phyloP scores from a whole-genome alignment of 1,284 basidiomycete genomes.

The Trametes pubescens region DNA sequence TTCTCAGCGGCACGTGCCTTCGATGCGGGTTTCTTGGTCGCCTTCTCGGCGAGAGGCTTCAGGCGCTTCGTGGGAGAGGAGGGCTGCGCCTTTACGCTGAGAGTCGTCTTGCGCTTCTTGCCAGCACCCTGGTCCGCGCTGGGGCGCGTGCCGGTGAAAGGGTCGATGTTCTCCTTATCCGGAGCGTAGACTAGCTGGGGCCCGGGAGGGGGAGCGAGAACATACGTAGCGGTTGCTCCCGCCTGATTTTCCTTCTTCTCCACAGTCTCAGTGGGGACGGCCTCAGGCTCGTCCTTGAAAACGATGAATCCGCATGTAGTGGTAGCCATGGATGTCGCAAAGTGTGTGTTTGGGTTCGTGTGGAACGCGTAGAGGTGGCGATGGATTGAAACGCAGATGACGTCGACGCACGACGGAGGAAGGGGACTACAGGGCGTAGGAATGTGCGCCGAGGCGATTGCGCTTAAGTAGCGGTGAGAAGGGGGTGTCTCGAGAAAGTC shows the following conservation, averaged over 20 bases:
- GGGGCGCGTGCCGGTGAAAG: conserved; percentile 69
- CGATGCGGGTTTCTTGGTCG: conserved; percentile 29
- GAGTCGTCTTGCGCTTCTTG: conserved; percentile 72
- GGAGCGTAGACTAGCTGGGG: conserved; percentile 47
- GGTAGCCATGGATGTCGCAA: conserved; percentile 45
- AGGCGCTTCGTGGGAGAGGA: conserved; percentile 55
- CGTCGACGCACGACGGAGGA: conserved; percentile 22
- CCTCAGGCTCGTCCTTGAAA: conserved; percentile 59
- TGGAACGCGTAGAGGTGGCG: conserved; percentile 4
- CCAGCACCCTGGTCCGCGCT: conserved; percentile 44
- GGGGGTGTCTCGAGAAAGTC: conserved; percentile 17
- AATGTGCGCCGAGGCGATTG: background rate
- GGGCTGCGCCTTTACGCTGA: conserved; percentile 59
- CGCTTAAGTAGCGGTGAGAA: conserved; percentile 5
- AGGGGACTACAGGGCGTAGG: background rate
- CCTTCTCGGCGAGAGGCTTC: conserved; percentile 58
- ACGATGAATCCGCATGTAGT: conserved; percentile 68
- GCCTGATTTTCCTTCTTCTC: conserved; percentile 24
- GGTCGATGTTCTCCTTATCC: conserved; percentile 83
- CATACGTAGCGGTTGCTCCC: conserved; percentile 19
- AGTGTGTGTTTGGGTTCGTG: conserved; percentile 2
- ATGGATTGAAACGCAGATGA: conserved; percentile 9
- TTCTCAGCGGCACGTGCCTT: conserved; percentile 31
- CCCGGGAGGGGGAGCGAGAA: conserved; percentile 35
- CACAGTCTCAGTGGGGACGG: background rate